phyloP scores from a whole-genome alignment of 2,329 filamentous ascomycete species.

The Fusarium sp. region DNA sequence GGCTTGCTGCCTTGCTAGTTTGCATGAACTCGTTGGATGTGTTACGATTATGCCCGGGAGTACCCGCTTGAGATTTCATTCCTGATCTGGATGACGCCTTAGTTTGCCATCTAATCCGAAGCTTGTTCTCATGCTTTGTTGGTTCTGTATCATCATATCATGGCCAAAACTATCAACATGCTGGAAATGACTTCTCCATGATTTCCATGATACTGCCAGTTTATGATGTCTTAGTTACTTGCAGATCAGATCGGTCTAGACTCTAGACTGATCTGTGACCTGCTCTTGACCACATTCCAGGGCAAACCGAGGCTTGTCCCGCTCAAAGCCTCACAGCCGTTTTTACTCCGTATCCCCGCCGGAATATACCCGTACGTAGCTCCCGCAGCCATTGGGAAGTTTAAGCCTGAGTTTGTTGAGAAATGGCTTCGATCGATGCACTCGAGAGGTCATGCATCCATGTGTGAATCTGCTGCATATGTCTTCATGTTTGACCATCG shows the following conservation, averaged over 20 bases:
- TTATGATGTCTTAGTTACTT: not conserved
- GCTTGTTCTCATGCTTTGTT: conserved; percentile 2
- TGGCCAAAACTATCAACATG: conserved; percentile 1
- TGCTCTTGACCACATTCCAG: not conserved
- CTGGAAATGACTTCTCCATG: conserved; percentile 11
- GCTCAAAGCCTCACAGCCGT: conserved; percentile 3
- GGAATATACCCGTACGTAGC: conserved; percentile 16
- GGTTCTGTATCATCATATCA: not conserved
- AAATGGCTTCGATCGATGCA: conserved; percentile 3
- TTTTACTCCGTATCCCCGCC: conserved; percentile 12
- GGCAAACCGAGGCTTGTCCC: not conserved
- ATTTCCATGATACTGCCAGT: not conserved
- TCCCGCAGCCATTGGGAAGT: conserved; percentile 12
- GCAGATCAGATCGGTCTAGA: conserved; percentile 15
- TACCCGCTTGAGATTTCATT: conserved; percentile 14
- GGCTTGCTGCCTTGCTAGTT: not conserved
- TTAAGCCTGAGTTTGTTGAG: conserved; percentile 8
- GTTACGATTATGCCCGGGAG: not conserved
- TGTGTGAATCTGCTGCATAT: conserved; percentile 1
- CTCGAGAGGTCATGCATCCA: conserved; percentile 4
- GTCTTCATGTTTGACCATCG: not conserved
- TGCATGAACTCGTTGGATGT: not conserved
- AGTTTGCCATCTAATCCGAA: not conserved
- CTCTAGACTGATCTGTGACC: not conserved
- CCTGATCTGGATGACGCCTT: not conserved